Percentiles rank a stretch among this genome's conserved stretches.
These are phyloP conservation scores for Talaromyces sp. DNA, from an alignment of 2,329 filamentous ascomycete genomes.

Conservation along the genomic window DNA sequence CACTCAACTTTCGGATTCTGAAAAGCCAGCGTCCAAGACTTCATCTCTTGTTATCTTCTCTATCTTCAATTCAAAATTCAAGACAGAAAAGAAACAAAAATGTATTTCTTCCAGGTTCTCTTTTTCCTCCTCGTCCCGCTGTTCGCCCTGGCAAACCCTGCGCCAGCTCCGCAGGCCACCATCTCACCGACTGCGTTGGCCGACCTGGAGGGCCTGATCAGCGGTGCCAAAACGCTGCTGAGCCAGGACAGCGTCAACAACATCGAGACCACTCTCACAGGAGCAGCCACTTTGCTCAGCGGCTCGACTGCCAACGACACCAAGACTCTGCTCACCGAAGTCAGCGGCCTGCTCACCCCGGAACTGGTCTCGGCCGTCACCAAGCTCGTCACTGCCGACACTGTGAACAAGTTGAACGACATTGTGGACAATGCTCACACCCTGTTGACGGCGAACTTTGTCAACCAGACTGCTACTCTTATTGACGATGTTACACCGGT, in stretches of 20 bases:
- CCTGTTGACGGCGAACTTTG: conserved; percentile 21
- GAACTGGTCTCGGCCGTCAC: conserved; percentile 20
- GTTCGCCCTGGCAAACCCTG: conserved; percentile 6
- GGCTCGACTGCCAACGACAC: conserved; percentile 24
- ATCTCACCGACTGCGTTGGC: conserved; percentile 15
- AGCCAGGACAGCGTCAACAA: conserved; percentile 15
- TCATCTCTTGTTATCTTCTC: not conserved
- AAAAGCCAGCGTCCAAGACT: not conserved
- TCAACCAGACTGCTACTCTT: conserved; percentile 23
- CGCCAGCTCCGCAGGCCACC: conserved; percentile 1
- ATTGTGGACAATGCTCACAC: conserved; percentile 21
- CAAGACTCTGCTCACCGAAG: conserved; percentile 22
- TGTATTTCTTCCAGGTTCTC: conserved; percentile 4
- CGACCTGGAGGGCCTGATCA: conserved; percentile 21
- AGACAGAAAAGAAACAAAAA: not conserved
- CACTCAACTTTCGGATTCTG: not conserved
- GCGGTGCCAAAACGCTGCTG: conserved; percentile 22
- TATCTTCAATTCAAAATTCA: not conserved
- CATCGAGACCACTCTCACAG: conserved; percentile 11
- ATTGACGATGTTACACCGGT: conserved; percentile 30
- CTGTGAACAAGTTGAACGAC: conserved; percentile 19
- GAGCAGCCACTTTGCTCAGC: conserved; percentile 17
- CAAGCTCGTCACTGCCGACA: conserved; percentile 19
- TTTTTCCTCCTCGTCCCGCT: conserved; percentile 4
- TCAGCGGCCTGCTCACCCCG: conserved; percentile 20